Conservation (phyloP, 2,329 filamentous ascomycete genomes). For the Epichloe aotearoae region DNA sequence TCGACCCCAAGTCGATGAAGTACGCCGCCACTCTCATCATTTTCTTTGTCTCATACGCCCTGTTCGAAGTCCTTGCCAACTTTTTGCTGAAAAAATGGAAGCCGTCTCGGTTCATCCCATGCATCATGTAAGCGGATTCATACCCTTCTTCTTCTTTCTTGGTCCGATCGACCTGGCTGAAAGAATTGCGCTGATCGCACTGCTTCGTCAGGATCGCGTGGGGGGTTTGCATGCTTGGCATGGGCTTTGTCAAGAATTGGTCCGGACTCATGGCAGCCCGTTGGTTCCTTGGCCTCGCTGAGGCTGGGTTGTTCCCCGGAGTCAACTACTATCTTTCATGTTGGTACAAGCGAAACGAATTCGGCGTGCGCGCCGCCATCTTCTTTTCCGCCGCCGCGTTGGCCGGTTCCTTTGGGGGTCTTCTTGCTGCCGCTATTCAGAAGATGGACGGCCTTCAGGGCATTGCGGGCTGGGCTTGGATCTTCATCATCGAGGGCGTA, state of each 20-base stretch:
- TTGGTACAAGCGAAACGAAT: constrained; percentile 71
- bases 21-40: constrained; percentile 69
- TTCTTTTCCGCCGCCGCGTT: constrained; percentile 77
- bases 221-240: constrained; percentile 57
- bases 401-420: constrained; percentile 64
- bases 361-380: constrained; percentile 66
- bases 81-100: constrained; percentile 63
- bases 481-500: constrained; percentile 58
- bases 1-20: constrained; percentile 45
- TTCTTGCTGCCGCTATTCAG: constrained; percentile 58
- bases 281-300: constrained; percentile 60
- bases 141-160: neutral
- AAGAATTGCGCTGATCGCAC: neutral
- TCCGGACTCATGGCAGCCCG: constrained; percentile 52
- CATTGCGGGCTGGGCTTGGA: constrained; percentile 48
- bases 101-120: constrained; percentile 67
- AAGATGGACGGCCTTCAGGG: constrained; percentile 53
- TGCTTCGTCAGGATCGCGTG: constrained; percentile 37
- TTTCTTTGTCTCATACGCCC: constrained; percentile 75
- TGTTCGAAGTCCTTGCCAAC: constrained; percentile 70
- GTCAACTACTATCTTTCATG: constrained; percentile 72
- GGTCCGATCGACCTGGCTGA: too few relatives aligned
- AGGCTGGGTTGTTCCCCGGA: constrained; percentile 64
- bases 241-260: constrained; percentile 53
- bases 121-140: constrained; percentile 51